Percentiles rank a stretch among this genome's conserved stretches.
phyloP scores from a whole-genome alignment of 495 filamentous ascomycete genomes.

The Penicillium cinerascens region DNA sequence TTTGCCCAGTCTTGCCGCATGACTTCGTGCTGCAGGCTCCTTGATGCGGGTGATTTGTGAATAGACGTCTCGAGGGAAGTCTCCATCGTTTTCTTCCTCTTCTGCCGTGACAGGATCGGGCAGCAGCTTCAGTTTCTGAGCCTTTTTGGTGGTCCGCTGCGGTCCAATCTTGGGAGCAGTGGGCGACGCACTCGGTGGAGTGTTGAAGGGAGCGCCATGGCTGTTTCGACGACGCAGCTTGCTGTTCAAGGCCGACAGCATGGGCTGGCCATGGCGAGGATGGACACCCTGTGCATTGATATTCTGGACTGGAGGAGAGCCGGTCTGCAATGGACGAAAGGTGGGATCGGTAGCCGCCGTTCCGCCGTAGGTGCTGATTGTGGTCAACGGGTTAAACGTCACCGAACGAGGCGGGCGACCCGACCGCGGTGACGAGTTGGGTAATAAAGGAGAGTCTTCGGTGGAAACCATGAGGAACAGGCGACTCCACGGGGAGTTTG shows the following conservation, averaged over 20 bases:
- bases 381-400: conserved; percentile 66
- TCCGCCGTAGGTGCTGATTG: conserved; percentile 53
- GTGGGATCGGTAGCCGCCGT: conserved; percentile 42
- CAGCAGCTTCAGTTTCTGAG: conserved; percentile 92
- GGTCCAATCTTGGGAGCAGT: conserved; percentile 78
- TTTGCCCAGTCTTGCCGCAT: conserved; percentile 90
- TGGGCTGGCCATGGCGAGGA: conserved; percentile 50
- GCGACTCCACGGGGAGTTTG: conserved; percentile 15
- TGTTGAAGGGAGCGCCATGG: conserved; percentile 59
- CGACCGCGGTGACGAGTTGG: conserved; percentile 39
- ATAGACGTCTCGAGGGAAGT: conserved; percentile 93
- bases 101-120: conserved; percentile 84
- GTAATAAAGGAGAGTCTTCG: conserved; percentile 49
- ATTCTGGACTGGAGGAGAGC: conserved; percentile 37
- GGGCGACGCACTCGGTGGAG: conserved; percentile 38
- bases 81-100: conserved; percentile 68
- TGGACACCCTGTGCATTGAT: conserved; percentile 28
- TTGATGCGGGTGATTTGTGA: conserved; percentile 94
- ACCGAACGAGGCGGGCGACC: conserved; percentile 54
- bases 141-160: conserved; percentile 89
- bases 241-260: conserved; percentile 79
- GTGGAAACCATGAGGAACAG: conserved; percentile 35
- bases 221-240: conserved; percentile 84
- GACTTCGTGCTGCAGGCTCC: conserved; percentile 86
- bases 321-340: conserved; percentile 40